These are phyloP conservation scores for Talaromyces ruber DNA, from an alignment of 495 filamentous ascomycete species.

Conservation along the genomic window DNA sequence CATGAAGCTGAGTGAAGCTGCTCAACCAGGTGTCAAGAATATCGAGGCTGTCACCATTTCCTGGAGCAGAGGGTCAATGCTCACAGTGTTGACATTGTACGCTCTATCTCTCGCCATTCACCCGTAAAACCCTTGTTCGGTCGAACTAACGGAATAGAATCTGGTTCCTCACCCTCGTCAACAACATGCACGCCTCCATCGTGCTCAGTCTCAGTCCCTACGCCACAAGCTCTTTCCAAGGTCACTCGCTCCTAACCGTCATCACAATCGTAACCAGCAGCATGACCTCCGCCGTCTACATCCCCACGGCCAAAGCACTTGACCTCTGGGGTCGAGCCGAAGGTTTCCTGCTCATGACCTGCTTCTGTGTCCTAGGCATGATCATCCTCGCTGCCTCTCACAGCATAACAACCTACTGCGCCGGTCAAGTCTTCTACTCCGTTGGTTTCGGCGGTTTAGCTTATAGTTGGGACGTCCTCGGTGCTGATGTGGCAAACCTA, in stretches of 20 bases:
- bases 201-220: slow-evolving; percentile 36
- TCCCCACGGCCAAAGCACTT: slow-evolving; percentile 59
- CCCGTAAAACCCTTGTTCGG: neutral
- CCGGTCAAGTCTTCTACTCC: too few species aligned
- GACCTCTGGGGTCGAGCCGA: slow-evolving; percentile 56
- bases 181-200: slow-evolving; percentile 23
- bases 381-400: slow-evolving; percentile 44
- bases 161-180: slow-evolving; percentile 6
- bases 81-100: slow-evolving; percentile 9
- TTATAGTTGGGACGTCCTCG: slow-evolving; percentile 22
- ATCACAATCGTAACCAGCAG: slow-evolving; percentile 45
- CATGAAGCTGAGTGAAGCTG: slow-evolving; percentile 5
- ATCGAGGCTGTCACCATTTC: slow-evolving; percentile 13
- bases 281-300: slow-evolving; percentile 25
- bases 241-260: slow-evolving; percentile 49
- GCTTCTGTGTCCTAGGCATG: slow-evolving; percentile 28
- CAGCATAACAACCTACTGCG: slow-evolving; percentile 21
- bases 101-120: slow-evolving; percentile 5
- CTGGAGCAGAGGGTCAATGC: slow-evolving; percentile 9
- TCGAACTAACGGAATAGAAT: neutral
- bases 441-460: too few species aligned
- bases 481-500: slow-evolving; percentile 51
- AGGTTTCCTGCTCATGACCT: slow-evolving; percentile 37
- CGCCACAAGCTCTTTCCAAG: slow-evolving; percentile 45
- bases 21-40: slow-evolving; percentile 13